Base-by-base conservation (phyloP, 2,329 filamentous ascomycete genomes). In the Botrytis cinerea region DNA sequence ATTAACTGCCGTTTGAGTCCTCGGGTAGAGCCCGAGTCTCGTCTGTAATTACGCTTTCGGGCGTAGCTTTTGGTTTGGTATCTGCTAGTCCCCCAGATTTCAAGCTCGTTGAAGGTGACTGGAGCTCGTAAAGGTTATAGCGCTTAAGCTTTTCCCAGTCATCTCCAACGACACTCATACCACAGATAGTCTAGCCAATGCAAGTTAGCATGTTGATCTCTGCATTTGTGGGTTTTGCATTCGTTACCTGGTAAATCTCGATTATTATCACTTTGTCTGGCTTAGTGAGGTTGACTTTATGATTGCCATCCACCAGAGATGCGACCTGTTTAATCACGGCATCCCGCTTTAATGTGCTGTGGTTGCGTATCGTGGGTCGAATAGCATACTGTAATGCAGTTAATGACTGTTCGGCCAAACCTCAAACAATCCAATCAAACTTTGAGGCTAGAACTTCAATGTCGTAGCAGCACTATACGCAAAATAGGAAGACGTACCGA, bases 201-300 rank as follows among this genome's bases (percentile, higher is more conserved):
- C 78, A 60, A 78, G 76, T 74, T 73, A 68, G 75, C 57, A 66
- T 59, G 62, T 32, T 32, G 54, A 60, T 71, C 67, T 71, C 72
- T 64, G 62, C 61, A 73, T 76, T 43, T 28, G 54, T 57, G 28
- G 54, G 20, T 71, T 32, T n/a, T 32, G 35, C 54, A 64, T 38
- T 32, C 22, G 25, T 32, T 86, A 93, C 93, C 87, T 94, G 90
- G 81, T 92, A 95, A 73, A 96, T 87, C 78, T 96, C 93, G 73
- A 96, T 89, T 75, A 95, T 83, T 77, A 96, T 91, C 46, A 95
- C 88, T 80, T 93, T 89, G 83, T 95, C 92, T 48, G 93, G 92
- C n/a, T 86, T 87, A 66, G 86, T 88, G n/a, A 97, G 87, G 78
- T 95, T 90, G 74, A 96, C 93, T 79, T 90, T 92, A 82, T 96